These are phyloP conservation scores for Claviceps sorghi DNA, from an alignment of 2,329 filamentous ascomycete species.

Conservation along the genomic window DNA sequence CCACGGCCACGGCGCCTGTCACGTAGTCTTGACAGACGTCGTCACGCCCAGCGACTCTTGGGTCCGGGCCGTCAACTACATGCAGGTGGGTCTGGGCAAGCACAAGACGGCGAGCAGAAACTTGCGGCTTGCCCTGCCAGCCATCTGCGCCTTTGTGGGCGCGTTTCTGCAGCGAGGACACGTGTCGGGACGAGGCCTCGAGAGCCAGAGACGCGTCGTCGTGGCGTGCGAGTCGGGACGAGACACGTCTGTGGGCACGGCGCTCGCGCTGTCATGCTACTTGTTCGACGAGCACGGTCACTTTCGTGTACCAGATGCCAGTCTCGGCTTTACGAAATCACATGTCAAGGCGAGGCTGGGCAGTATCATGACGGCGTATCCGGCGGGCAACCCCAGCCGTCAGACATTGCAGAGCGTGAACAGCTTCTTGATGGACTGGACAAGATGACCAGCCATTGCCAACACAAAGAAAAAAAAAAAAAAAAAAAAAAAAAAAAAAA, in stretches of 20 bases:
- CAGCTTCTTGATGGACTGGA: constrained; percentile 62
- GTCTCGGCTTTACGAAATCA: constrained; percentile 47
- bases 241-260: constrained; percentile 65
- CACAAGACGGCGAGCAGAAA: constrained; percentile 72
- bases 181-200: too few species aligned
- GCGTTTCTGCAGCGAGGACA: constrained; percentile 17
- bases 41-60: constrained; percentile 29
- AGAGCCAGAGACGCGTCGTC: constrained; percentile 22
- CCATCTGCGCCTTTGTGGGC: constrained; percentile 42
- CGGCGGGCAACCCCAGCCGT: constrained; percentile 69
- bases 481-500: background rate
- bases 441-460: too few species aligned
- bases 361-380: constrained; percentile 67
- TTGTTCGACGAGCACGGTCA: constrained; percentile 52
- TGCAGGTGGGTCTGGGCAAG: constrained; percentile 49
- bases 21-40: constrained; percentile 28
- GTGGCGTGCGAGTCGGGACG: constrained; percentile 64
- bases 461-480: too few species aligned
- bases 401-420: constrained; percentile 85
- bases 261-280: constrained; percentile 62
- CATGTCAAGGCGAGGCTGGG: constrained; percentile 64
- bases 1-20: constrained; percentile 16
- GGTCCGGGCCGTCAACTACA: constrained; percentile 24
- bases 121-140: constrained; percentile 55
- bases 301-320: constrained; percentile 12